Percentiles rank a stretch among this genome's conserved stretches.
Conservation (phyloP, 1,139 yeast species). For the Yamadazyma blattariae region DNA sequence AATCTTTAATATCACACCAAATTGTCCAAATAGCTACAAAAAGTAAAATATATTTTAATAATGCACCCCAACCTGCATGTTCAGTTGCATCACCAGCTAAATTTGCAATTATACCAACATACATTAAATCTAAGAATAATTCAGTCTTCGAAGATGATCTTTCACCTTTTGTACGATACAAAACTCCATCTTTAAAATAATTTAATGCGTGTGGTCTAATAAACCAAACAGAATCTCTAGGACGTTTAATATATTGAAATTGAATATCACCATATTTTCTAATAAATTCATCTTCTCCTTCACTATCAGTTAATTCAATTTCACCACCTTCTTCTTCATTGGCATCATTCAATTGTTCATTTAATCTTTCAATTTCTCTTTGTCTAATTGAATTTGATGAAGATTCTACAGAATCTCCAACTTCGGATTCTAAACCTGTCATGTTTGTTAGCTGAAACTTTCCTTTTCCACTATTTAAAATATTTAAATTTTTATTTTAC, state of each 20-base stretch:
- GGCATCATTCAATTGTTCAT: neutral
- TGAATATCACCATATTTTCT: constrained; percentile 49
- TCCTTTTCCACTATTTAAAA: no score
- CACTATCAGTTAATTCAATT: constrained; percentile 27
- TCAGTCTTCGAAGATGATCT: constrained; percentile 52
- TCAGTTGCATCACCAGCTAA: constrained; percentile 56
- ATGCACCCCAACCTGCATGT: constrained; percentile 45
- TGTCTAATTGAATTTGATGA: neutral
- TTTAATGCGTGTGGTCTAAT: constrained; percentile 60
- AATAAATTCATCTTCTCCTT: constrained; percentile 47
- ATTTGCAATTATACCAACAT: constrained; percentile 64
- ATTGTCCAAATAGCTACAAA: constrained; percentile 62
- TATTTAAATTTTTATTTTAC: no score
- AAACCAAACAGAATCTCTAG: constrained; percentile 43
- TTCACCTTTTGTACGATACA: constrained; percentile 57
- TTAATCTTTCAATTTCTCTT: neutral
- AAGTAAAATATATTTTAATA: constrained; percentile 48
- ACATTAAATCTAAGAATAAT: constrained; percentile 59
- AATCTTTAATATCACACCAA: constrained; percentile 64
- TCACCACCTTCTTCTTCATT: constrained; percentile 8
- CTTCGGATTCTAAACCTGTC: no score
- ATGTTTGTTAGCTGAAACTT: no score
- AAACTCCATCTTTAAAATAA: constrained; percentile 55
- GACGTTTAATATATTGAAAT: constrained; percentile 47
- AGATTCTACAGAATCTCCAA: no score